These are phyloP conservation scores for Schizophyllum amplum DNA, from an alignment of 1,284 basidiomycete species.

Conservation along the genomic window DNA sequence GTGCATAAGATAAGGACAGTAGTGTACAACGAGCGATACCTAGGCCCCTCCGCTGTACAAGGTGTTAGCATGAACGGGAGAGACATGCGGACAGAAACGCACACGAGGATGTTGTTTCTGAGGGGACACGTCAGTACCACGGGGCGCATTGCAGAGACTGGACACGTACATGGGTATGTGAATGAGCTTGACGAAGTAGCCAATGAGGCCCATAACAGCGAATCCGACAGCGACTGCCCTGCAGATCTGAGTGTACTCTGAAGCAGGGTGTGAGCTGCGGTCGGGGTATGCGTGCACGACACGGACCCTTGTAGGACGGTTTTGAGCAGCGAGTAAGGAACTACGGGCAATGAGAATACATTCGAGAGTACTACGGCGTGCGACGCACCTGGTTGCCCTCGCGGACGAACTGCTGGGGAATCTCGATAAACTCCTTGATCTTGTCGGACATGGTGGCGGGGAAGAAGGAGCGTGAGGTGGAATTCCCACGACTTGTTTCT, in stretches of 20 bases:
- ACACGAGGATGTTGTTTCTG: slow-evolving; percentile 95
- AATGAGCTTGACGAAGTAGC: slow-evolving; percentile 92
- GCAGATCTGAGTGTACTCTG: slow-evolving; percentile 91
- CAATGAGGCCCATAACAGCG: slow-evolving; percentile 97
- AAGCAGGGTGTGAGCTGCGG: slow-evolving; percentile 6
- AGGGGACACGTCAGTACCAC: slow-evolving; percentile 16
- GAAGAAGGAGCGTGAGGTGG: background rate
- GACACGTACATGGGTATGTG: slow-evolving; percentile 87
- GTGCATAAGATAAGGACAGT: background rate
- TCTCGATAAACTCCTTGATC: slow-evolving; percentile 84
- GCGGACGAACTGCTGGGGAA: slow-evolving; percentile 87
- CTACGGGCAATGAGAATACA: slow-evolving; percentile 32
- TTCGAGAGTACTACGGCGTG: slow-evolving; percentile 2
- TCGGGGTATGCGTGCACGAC: background rate
- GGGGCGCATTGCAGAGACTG: background rate
- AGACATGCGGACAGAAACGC: slow-evolving; percentile 30
- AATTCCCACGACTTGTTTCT: background rate
- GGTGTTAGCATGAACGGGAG: background rate
- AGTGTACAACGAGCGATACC: slow-evolving; percentile 7
- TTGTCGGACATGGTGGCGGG: slow-evolving; percentile 73
- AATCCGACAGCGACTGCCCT: slow-evolving; percentile 92
- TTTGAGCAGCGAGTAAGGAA: slow-evolving; percentile 98
- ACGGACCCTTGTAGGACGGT: slow-evolving; percentile 86
- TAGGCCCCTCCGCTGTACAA: background rate
- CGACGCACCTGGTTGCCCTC: slow-evolving; percentile 85